Base-by-base conservation (phyloP, 495 filamentous ascomycete genomes). In the Penicillium coprophilum region DNA sequence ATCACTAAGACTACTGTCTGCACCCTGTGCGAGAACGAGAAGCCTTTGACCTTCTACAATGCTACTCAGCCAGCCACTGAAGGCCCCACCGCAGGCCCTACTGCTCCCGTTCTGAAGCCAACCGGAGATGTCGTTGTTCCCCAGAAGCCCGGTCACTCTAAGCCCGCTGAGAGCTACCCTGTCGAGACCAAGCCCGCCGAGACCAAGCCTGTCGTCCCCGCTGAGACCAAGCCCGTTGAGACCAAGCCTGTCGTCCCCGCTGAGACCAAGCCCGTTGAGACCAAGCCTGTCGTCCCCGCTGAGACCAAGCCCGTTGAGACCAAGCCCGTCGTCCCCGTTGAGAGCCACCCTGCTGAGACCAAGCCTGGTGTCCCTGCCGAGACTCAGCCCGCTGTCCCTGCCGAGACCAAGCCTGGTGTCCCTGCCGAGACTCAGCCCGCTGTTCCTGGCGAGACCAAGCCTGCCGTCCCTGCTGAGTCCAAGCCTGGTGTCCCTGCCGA, bases 1-100 rank as follows among this genome's bases (percentile, higher is more conserved):
- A 47, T 71, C 34, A 73, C 71, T 68, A 65, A 54, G 53, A 67
- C 66, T 46, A 58, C 51, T 36, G 66, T 68, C 56, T 59, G 63
- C 57, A 71, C 68, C 30, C 36, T 20, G 50, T 67, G 58, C 28
- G 57, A 60, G 1, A 55, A 43, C n/a, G 66, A 70, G 52, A 56
- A 70, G 56, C 57, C 61, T n/a, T 52, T 64, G 50, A 65, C 63
- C 41, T 63, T 62, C 64, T 55, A 57, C 39, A 69, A 69, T 61
- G 57, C 64, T 50, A 70, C 66, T 39, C 20, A 28, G 23, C 54
- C 62, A 12, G 52, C 60, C 6, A 53, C 56, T 24, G 10, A 34
- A 12, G 46, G 21, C 13, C 54, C 61, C 10, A 47, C 46, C 41
- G 53, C 39, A 21, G 52, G 45, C 11, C 23, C 57, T 24, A 54